phyloP scores from a whole-genome alignment of 345 rosid species.

The Eucalyptus marginata region DNA sequence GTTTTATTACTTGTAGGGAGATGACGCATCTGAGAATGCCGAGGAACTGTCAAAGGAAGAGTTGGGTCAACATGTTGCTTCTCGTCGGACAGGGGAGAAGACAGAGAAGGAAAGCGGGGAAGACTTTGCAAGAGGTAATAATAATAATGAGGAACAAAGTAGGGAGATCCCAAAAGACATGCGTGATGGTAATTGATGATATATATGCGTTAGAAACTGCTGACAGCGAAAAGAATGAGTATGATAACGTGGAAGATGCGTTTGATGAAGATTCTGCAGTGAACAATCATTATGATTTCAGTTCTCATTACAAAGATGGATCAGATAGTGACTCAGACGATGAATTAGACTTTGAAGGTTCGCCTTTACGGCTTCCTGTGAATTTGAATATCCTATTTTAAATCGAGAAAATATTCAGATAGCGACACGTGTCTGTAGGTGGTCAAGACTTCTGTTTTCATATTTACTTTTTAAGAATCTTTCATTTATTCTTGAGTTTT shows the following conservation, averaged over 20 bases:
- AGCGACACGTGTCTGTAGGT: too few species aligned
- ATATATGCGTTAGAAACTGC: constrained; percentile 63
- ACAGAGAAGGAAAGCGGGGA: constrained; percentile 29
- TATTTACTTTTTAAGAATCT: background rate
- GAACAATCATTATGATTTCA: constrained; percentile 36
- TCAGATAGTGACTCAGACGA: too few species aligned
- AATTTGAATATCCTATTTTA: background rate
- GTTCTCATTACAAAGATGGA: constrained; percentile 39
- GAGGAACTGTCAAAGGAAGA: constrained; percentile 85
- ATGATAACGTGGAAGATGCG: constrained; percentile 38
- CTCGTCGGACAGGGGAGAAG: constrained; percentile 88
- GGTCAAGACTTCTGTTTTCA: background rate
- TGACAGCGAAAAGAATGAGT: constrained; percentile 26
- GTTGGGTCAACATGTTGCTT: constrained; percentile 85
- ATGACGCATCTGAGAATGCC: constrained; percentile 23
- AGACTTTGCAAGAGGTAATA: constrained; percentile 7
- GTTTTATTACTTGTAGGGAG: constrained; percentile 15
- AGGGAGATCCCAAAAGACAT: constrained; percentile 32
- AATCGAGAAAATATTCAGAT: background rate
- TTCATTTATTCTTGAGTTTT: background rate
- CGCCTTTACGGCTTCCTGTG: background rate
- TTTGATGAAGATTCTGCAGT: constrained; percentile 36
- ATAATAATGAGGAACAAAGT: constrained; percentile 25
- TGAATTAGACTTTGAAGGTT: constrained; percentile 45
- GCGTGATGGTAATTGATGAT: constrained; percentile 45